phyloP scores from a whole-genome alignment of 495 filamentous ascomycete genomes.

The Daldinia loculata region DNA sequence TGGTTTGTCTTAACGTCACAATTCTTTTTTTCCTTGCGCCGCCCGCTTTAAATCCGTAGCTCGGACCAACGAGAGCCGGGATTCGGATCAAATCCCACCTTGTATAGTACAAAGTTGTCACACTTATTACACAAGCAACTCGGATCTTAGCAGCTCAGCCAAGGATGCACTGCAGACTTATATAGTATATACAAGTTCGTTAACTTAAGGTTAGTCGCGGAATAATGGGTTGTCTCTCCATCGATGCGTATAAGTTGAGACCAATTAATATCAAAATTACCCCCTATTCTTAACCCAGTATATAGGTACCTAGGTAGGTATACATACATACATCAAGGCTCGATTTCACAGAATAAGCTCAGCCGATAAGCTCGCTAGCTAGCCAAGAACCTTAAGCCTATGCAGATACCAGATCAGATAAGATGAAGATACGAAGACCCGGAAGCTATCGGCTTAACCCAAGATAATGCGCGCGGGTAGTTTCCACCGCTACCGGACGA shows the following conservation, averaged over 20 bases:
- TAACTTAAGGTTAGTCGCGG: too few species aligned
- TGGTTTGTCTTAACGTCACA: not conserved
- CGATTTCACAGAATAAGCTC: not conserved
- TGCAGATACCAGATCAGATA: not conserved
- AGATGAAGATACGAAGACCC: not conserved
- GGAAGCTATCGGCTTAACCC: not conserved
- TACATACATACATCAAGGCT: not conserved
- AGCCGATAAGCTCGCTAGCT: not conserved
- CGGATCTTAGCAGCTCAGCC: too few species aligned
- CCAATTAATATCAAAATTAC: too few species aligned
- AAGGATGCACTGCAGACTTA: too few species aligned
- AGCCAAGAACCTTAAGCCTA: not conserved
- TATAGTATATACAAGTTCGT: too few species aligned
- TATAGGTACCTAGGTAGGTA: too few species aligned
- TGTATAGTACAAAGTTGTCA: too few species aligned
- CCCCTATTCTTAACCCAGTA: too few species aligned
- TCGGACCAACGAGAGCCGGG: not conserved
- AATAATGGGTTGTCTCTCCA: too few species aligned
- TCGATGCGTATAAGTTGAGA: too few species aligned
- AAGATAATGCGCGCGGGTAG: not conserved
- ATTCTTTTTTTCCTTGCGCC: not conserved
- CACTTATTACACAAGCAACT: too few species aligned
- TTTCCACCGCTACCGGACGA: not conserved
- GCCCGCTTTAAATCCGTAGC: conserved; percentile 1
- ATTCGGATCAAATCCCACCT: not conserved